phyloP scores from a whole-genome alignment of 306 rosid genomes.

The Mimosa bimucronata region DNA sequence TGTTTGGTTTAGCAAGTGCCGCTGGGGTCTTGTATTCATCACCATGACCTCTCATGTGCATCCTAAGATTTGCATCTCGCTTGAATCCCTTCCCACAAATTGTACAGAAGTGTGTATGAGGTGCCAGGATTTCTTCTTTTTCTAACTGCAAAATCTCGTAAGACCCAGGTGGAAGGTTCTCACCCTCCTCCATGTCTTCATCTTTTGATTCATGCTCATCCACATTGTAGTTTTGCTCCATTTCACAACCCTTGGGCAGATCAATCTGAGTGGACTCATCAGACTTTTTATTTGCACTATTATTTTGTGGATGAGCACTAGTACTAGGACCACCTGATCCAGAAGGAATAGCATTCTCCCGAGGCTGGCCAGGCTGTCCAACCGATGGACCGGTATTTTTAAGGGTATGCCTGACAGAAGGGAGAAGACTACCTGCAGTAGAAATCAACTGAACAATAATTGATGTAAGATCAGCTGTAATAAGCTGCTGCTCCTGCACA shows the following conservation, averaged over 20 bases:
- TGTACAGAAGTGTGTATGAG: constrained; percentile 87
- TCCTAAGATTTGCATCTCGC: constrained; percentile 84
- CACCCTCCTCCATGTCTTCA: constrained; percentile 75
- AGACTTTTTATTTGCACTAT: constrained; percentile 40
- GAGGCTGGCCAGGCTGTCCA: constrained; percentile 38
- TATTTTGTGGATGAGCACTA: constrained; percentile 40
- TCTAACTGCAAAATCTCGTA: constrained; percentile 83
- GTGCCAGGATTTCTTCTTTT: constrained; percentile 91
- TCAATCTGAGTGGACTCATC: constrained; percentile 54
- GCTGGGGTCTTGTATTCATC: constrained; percentile 87
- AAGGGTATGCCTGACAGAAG: constrained; percentile 56
- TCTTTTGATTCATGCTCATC: constrained; percentile 80
- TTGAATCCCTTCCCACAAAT: constrained; percentile 93
- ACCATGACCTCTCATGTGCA: constrained; percentile 96
- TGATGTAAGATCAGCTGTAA: constrained; percentile 79
- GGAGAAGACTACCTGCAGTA: constrained; percentile 84
- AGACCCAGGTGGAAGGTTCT: constrained; percentile 78
- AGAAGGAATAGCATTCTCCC: constrained; percentile 42
- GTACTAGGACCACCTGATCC: constrained; percentile 30
- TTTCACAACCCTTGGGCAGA: constrained; percentile 37
- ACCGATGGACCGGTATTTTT: constrained; percentile 35
- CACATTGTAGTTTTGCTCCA: constrained; percentile 49
- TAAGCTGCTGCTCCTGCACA: constrained; percentile 74
- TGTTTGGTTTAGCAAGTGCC: constrained; percentile 81
- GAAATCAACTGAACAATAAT: constrained; percentile 80